These are phyloP conservation scores for Anisogramma anomala DNA, from an alignment of 2,329 filamentous ascomycete species.

Conservation along the genomic window DNA sequence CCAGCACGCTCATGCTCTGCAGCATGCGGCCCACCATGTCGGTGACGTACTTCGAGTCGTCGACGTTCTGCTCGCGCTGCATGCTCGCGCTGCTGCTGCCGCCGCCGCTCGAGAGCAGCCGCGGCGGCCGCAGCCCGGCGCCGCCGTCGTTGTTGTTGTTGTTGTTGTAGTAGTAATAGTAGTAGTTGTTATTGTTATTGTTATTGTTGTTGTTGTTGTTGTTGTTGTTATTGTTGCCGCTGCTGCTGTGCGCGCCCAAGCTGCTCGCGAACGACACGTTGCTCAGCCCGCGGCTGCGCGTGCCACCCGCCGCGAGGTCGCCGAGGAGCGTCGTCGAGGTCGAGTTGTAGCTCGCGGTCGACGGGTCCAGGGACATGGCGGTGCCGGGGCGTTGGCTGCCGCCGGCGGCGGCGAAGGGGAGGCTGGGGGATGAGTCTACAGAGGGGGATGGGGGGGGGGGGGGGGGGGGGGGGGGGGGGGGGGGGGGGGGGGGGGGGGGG, in stretches of 20 bases:
- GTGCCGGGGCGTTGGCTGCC: conserved; percentile 49
- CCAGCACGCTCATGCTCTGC: conserved; percentile 87
- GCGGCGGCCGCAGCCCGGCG: conserved; percentile 21
- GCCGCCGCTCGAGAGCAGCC: conserved; percentile 7
- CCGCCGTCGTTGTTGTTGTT: conserved; percentile 38
- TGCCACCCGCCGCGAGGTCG: conserved; percentile 36
- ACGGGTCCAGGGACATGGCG: conserved; percentile 62
- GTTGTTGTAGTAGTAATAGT: conserved; percentile 41
- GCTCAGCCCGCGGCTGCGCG: conserved; percentile 68
- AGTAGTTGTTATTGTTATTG: conserved; percentile 39
- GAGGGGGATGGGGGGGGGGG: conserved; percentile 39
- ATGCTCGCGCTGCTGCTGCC: conserved; percentile 11
- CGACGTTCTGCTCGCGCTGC: conserved; percentile 44
- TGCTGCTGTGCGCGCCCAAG: conserved; percentile 30
- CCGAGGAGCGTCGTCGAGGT: conserved; percentile 72
- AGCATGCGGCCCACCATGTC: conserved; percentile 93
- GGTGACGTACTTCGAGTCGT: conserved; percentile 69
- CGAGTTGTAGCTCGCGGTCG: conserved; percentile 67
- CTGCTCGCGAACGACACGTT: conserved; percentile 62
- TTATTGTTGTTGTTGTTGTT: conserved; percentile 34
- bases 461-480: conserved; percentile 37
- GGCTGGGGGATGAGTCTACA: conserved; percentile 29
- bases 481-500: conserved; percentile 54
- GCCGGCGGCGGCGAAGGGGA: conserved; percentile 14
- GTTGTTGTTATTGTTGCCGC: conserved; percentile 33